Base-by-base conservation (phyloP, 192 early-diverging fungal species). In the Coemansia sp. region DNA sequence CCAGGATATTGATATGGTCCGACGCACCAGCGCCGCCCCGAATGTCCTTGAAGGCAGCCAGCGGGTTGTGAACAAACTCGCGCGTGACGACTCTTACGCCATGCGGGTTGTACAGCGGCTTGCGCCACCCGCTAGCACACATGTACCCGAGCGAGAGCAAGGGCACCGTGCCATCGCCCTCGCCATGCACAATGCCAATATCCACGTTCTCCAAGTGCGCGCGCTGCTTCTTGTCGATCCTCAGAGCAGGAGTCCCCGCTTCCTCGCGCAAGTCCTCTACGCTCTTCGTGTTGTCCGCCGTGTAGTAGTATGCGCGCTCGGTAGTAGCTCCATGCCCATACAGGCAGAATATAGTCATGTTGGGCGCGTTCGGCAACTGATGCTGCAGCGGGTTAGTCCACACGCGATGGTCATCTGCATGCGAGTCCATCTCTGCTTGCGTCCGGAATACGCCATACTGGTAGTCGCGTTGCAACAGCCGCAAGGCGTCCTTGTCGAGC, bases 1-100 rank as follows among this genome's bases (percentile, higher is more conserved):
- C 94, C 8, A 96, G 68, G 29, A 96, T 92, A 75, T 94, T 92
- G 10, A 95, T 91, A 81, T 96, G 95, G 65, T 95, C 93, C 0
- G 90, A 84, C 17, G 91, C 91, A 32, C 83, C 86, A 22, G 86
- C 84, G 4, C 93, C 93, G 37, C 93, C 93, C 5, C 91, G 86
- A 24, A 90, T 79, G 76, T 89, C 87, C 29, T 88, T 83, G 41
- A 85, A 84, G 19, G 84, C 83, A 6, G 84, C 82, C 56, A 82
- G 66, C 38, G 78, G 76, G 46, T 79, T 82, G 43, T 93, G 85
- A 46, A 66, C 57, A 74, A 87, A 92, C 78, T 96, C 94, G 25
- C 89, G 82, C 0, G 90, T 87, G 15, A 92, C 87, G 3, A 94
- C 71, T 4, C 86, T 74, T 53, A 90, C 82, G n/a, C 80, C 81